Evolutionary conservation across 2,329 filamentous ascomycete genomes (phyloP), one percentile per base, ranked within the genome.

Genomic region (Aureobasidium lini): DNA sequence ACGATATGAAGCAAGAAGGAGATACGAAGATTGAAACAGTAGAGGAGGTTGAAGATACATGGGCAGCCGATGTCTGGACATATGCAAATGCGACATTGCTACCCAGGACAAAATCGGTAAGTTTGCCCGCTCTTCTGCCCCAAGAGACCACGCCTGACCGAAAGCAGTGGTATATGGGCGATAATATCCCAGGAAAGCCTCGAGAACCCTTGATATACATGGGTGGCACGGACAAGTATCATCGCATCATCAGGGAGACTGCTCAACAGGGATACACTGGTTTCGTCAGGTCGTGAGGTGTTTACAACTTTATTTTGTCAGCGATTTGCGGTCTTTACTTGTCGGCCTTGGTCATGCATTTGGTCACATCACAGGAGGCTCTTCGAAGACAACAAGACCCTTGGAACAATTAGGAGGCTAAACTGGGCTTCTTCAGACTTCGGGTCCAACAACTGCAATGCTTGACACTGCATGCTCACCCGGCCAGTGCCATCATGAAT

Each of bases 21-120:
- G 71, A 73, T 44, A 69, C 67, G 47, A 70, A 70, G 44, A 71
- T 76, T 39, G 73, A 76, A 48, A 66, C 74, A 1, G 74, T 70
- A 5, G 67, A 66, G 39, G 71, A 76, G 54, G 72, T 70, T 4
- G 75, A 76, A 61, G 70, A 74, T 59, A 65, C 70, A 36, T 78
- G 76, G 76, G 64, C 40, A 16, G 49, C 43, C 3, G 37, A 56
- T 40, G 58, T 56, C n/a, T 32, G 28, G 29, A 36, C 6, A 9
- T 8, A 28, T 3, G 47, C 34, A 15, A 37, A 37, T 18, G 23
- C 23, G 10, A 28, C n/a, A 10, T n/a, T 50, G 16, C 34, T 50
- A 8, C 47, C 47, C 15, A 34, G 7, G n/a, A 36, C 47, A 10
- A 32, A 36, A 50, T 50, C 47, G 15, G 47, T 50, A 34, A 34